Base-by-base conservation (phyloP, 2,329 filamentous ascomycete genomes). In the Diplodia scrobiculata region DNA sequence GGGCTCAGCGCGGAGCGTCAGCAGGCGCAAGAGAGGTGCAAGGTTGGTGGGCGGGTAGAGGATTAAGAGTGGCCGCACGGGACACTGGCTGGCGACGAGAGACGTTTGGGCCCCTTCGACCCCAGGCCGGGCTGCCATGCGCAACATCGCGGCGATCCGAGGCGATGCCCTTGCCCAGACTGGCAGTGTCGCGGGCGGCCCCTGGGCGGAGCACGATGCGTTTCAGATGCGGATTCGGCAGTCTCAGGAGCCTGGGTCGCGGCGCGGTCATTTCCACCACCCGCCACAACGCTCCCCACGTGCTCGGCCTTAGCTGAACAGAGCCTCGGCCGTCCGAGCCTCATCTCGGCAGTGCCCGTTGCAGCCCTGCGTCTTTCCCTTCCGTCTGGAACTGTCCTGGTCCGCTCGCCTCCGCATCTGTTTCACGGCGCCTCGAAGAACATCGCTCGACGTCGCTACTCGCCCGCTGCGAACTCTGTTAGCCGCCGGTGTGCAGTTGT, bases 11-110 rank as follows among this genome's bases (percentile, higher is more conserved):
- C 59, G 29, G 19, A 58, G 50, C 50, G 51, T 53, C 50, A 55
- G 32, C 50, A 13, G 36, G 38, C 27, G 63, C 50, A 17, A 48
- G 48, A 55, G 13, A 38, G 51, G 21, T 14, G 11, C 21, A 17
- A 17, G 14, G 2, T n/a, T 29, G 50, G 41, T 14, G 52, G 45
- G 51, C 34, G 36, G 62, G 7, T n/a, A 27, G 25, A 17, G 50
- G n/a, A 45, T 36, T 54, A 55, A 34, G 63, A 50, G 63, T 5
- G 50, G 38, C 32, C 52, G 63, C 51, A 55, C 41, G 38, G 63
- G 38, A 25, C 63, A 50, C 34, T n/a, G n/a, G 51, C 63, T 65
- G 63, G 63, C 63, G 63, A 55, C 63, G 17, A 47, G 50, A 64
- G 32, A 34, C 34, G 60, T 62, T 62, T 62, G 58, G 58, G 58